A percentile compares a stretch with the other conserved stretches of the same genome.
Evolutionary conservation across 805 yeast genomes (phyloP).

Genomic region (Candida morakotiae): DNA sequence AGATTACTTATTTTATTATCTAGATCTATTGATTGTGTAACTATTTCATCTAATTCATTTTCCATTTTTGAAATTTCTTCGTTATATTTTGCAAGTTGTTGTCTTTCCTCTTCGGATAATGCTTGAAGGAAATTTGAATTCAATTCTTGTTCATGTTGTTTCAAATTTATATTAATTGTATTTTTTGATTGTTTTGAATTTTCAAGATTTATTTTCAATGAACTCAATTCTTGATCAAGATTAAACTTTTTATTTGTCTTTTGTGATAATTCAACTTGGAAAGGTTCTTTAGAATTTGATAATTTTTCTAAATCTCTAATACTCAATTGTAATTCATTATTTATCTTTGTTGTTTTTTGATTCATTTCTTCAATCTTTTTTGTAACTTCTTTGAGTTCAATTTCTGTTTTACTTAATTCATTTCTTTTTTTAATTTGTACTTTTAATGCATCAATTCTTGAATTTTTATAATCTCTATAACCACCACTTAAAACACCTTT

Average conservation of each 20-base stretch:
- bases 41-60: conserved; percentile 35
- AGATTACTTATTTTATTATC: conserved; percentile 46
- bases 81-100: conserved; percentile 32
- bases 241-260: conserved; percentile 38
- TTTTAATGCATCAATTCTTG: conserved; percentile 69
- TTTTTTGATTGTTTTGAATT: conserved; percentile 29
- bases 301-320: conserved; percentile 41
- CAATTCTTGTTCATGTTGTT: conserved; percentile 47
- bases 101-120: conserved; percentile 47
- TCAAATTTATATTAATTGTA: conserved; percentile 34
- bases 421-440: conserved; percentile 48
- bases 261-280: conserved; percentile 39
- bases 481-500: conserved; percentile 90
- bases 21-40: conserved; percentile 36
- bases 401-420: conserved; percentile 37
- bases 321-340: conserved; percentile 38
- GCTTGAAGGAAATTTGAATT: conserved; percentile 49
- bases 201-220: conserved; percentile 31
- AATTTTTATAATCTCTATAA: conserved; percentile 60
- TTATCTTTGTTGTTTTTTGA: conserved; percentile 45
- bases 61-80: conserved; percentile 35
- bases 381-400: conserved; percentile 35
- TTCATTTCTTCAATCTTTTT: conserved; percentile 42
- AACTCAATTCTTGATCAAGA: conserved; percentile 39
- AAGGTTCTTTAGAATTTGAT: conserved; percentile 39